Conservation (phyloP, 2,329 filamentous ascomycete genomes). For the Aspergillus sp. region DNA sequence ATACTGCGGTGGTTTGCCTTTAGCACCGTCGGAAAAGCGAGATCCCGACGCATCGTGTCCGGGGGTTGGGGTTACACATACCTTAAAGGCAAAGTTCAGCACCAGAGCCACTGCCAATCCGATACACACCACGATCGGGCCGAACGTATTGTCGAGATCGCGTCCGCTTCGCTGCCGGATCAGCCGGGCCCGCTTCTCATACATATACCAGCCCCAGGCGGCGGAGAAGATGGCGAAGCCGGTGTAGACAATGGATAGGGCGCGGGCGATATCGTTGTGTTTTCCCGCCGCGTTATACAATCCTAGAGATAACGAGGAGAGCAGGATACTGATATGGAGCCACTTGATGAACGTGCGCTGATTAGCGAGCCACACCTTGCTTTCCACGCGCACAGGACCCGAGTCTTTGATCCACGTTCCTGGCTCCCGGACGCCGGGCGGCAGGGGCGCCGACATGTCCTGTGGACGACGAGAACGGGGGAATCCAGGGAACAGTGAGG, state of each 20-base stretch:
- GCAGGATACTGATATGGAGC: slow-evolving; percentile 89
- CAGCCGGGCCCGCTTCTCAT: slow-evolving; percentile 71
- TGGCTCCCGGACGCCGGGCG: slow-evolving; percentile 85
- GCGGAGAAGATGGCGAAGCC: slow-evolving; percentile 79
- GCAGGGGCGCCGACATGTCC: slow-evolving; percentile 59
- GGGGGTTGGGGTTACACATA: slow-evolving; percentile 18
- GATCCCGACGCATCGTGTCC: not conserved
- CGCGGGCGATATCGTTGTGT: slow-evolving; percentile 69
- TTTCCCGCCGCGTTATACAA: slow-evolving; percentile 85
- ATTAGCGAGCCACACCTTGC: slow-evolving; percentile 98
- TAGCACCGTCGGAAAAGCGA: not conserved
- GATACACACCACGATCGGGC: slow-evolving; percentile 78
- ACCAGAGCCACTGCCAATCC: slow-evolving; percentile 76
- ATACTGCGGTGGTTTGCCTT: slow-evolving; percentile 28
- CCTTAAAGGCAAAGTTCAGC: slow-evolving; percentile 85
- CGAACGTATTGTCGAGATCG: slow-evolving; percentile 87
- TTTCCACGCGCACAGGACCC: slow-evolving; percentile 87
- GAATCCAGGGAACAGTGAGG: slow-evolving; percentile 77
- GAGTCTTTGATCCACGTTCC: slow-evolving; percentile 90
- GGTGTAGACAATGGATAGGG: slow-evolving; percentile 81
- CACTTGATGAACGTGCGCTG: slow-evolving; percentile 98
- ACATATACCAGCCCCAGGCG: slow-evolving; percentile 83
- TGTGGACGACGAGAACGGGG: slow-evolving; percentile 68
- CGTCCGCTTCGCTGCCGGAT: slow-evolving; percentile 84
- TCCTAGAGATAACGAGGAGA: slow-evolving; percentile 78